Evolutionary conservation across 2,329 filamentous ascomycete genomes (phyloP), one percentile per base, ranked within the genome.

Genomic region (Didymosphaeria variabile): DNA sequence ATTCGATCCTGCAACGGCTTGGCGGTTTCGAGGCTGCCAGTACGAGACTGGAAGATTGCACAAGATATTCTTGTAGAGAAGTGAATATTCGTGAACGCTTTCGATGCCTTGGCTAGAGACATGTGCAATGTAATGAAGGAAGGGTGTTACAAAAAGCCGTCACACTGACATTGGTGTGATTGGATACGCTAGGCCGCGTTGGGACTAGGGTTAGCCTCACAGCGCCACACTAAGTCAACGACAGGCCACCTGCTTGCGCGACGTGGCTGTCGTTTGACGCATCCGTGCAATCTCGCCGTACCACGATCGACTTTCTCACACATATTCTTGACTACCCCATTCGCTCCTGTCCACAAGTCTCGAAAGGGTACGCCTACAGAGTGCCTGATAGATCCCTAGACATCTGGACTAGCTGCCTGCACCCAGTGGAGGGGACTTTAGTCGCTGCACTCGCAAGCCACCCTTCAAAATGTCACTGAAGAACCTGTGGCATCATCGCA

Each of bases 401-500:
- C 29, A 5, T 36, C 31, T 44, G 34, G 19, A 29, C 10, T 12
- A 29, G 34, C 34, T 26, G 50, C 34, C 36, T 40, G 36, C 47
- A 12, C 9, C 15, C 12, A 40, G 38, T 2, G 40, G 40, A 42
- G 57, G 54, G 31, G n/a, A 55, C 13, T 21, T 12, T 45, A 4
- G 15, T 55, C 23, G 40, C 40, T 40, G 19, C 40, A 45, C n/a
- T 13, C 10, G 17, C 38, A 55, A 32, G 15, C 17, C 32, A 49
- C 19, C 26, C n/a, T 38, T 38, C 31, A 54, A 23, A 5, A 75
- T 74, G 72, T 62, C 67, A 32, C 75, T 94, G 60, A 87, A 87
- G 45, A 98, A 98, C 74, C 79, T 91, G 32, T 98, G 94, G 81
- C 88, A 92, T 65, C 91, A 94, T 66, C 91, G 94, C 53, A 92